Conservation (phyloP, 352 stramenopile species). For the Pythium phragmiticola region DNA sequence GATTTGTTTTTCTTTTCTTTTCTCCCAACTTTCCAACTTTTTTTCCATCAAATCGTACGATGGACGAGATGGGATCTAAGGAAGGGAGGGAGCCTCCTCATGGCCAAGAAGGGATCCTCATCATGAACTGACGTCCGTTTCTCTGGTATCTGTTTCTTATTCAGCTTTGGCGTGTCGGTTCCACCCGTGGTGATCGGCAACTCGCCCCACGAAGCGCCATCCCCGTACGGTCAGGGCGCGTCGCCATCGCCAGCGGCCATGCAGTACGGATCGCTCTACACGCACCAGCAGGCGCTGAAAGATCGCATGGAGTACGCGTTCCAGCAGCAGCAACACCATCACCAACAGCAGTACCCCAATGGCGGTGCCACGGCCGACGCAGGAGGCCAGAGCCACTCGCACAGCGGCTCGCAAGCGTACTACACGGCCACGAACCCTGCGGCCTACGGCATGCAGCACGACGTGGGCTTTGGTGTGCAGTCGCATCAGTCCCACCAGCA, state of each 20-base stretch:
- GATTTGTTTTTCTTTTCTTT: conserved; percentile 6
- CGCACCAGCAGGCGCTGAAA: conserved; percentile 20
- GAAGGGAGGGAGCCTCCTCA: not conserved
- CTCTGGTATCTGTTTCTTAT: conserved; percentile 7
- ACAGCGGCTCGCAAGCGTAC: conserved; percentile 5
- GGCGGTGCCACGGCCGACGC: not conserved
- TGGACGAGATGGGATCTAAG: not conserved
- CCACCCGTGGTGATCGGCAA: conserved; percentile 22
- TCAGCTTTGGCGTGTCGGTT: conserved; percentile 24
- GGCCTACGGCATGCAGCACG: conserved; percentile 17
- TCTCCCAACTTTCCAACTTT: conserved; percentile 14
- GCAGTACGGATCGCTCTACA: conserved; percentile 25
- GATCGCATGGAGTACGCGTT: conserved; percentile 27
- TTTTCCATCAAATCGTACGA: conserved; percentile 21
- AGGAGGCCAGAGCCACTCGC: not conserved
- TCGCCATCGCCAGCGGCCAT: conserved; percentile 16
- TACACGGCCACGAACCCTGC: conserved; percentile 5
- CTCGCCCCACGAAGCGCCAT: conserved; percentile 17
- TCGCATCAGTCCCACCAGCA: conserved; percentile 11
- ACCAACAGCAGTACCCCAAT: conserved; percentile 23
- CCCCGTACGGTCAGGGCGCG: conserved; percentile 12
- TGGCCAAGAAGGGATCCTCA: too few relatives aligned
- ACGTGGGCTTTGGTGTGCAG: conserved; percentile 20
- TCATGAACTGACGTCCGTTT: not conserved
- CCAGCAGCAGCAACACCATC: conserved; percentile 12